Evolutionary conservation across 768 basidiomycete genomes (phyloP), one percentile per base, ranked within the genome.

Genomic region (Suillus fuscotomentosus): DNA sequence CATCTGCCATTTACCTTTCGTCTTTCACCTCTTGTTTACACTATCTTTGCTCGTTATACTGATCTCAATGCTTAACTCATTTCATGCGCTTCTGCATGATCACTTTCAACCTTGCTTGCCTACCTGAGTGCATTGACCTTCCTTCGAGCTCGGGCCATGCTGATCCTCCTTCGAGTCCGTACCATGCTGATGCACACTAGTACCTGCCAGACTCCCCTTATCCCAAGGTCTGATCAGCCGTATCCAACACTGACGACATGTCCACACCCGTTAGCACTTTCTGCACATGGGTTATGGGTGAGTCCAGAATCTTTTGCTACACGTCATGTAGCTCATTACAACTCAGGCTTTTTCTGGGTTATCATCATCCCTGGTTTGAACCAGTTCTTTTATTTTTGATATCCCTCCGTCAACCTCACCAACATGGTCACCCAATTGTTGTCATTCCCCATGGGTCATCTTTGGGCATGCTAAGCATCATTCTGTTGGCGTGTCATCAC

Each of bases 361-460:
- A 67, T 86, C 64, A 56, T 90, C 47, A 78, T 89, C 45, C 85
- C 88, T 2, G 86, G 88, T 50, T 80, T 89, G 78, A 89, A 89
- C 71, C 88, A 88, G 69, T 88, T 88, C 75, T 89, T 88, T 77
- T 86, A 83, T 73, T 83, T 88, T 69, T 82, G 87, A 41, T 88
- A 83, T 71, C 87, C 87, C 10, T 70, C 73, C 51, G 71, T 75
- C 63, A 68, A 59, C 42, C 66, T 77, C 10, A 63, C 20, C 9
- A 41, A 61, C 55, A 63, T 91, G 65, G 88, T 91, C 27, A 87
- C 88, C 3, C 64, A 65, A 38, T 22, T 65, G 3, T 27, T 65
- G 5, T 45, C 62, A 13, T 65, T 38, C 5, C 61, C 64, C 17
- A n/a, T 65, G 45, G 64, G 88, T 36, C 81, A 85, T 39, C 71